Conservation (phyloP, 1,284 basidiomycete genomes). For the Volvariella surrecta region DNA sequence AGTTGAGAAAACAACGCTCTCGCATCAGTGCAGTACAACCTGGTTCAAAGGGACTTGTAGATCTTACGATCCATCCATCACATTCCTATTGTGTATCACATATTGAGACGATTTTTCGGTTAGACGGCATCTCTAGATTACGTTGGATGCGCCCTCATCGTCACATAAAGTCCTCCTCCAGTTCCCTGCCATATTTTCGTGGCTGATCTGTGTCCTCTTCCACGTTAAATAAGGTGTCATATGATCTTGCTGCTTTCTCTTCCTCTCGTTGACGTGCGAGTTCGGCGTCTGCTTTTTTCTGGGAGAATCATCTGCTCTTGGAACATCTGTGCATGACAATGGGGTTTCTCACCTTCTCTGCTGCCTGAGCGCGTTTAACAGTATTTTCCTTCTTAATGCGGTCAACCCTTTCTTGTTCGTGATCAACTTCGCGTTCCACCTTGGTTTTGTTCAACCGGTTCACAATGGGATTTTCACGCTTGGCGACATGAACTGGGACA, state of each 20-base stretch:
- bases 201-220: constrained; percentile 37
- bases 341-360: constrained; percentile 39
- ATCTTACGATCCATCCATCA: too few relatives aligned
- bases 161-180: constrained; percentile 65
- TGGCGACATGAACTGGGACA: constrained; percentile 59
- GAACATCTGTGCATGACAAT: background rate
- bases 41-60: too few relatives aligned
- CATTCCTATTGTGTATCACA: too few relatives aligned
- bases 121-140: too few relatives aligned
- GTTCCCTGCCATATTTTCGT: constrained; percentile 49
- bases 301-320: constrained; percentile 2
- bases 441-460: constrained; percentile 97
- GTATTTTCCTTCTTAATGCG: constrained; percentile 73
- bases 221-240: constrained; percentile 58
- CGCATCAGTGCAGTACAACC: too few relatives aligned
- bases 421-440: constrained; percentile 76
- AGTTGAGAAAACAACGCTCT: too few relatives aligned
- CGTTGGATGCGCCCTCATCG: background rate
- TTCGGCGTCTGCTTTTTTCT: constrained; percentile 71
- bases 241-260: constrained; percentile 72
- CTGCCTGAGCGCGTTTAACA: constrained; percentile 56
- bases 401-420: constrained; percentile 83
- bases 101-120: too few relatives aligned
- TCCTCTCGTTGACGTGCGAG: constrained; percentile 58
- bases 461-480: constrained; percentile 84